Base-by-base conservation (phyloP, 495 filamentous ascomycete genomes). In the Aspergillus haitiensis region DNA sequence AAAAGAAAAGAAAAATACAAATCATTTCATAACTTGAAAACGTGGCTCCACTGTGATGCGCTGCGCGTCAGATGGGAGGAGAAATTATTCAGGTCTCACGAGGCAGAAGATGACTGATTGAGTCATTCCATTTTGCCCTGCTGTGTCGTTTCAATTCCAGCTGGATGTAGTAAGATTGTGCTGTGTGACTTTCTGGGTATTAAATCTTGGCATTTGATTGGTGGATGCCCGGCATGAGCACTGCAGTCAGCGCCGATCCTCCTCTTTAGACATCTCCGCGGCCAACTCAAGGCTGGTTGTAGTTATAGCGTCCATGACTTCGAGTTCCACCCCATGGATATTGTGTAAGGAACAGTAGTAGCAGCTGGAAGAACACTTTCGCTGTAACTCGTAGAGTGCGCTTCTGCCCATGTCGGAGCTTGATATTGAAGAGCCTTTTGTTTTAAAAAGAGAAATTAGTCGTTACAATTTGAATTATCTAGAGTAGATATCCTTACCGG, bases 371-470 rank as follows among this genome's bases (percentile, higher is more conserved):
- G 61, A 16, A 52, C 8, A 35, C 69, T 67, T 53, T 78, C 75
- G 16, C 76, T 73, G 64, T 79, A 81, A 21, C 69, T 67, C 8
- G 75, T 61, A 57, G 64, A 69, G 63, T 75, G 73, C 35, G 70
- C 58, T 55, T 64, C 69, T 44, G 71, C 69, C 78, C 77, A 81
- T 59, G 71, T 75, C 37, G 74, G 77, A 59, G 78, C 77, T 47
- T 73, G 70, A 61, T 70, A 78, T 16, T 71, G 75, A n/a, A 75
- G 67, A 32, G 66, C 56, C 67, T 75, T 37, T 21, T 27, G 21
- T 27, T 27, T 27, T 27, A n/a, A 13, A 18, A 11, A 1, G 11
- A 50, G 52, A 57, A 56, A 21, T 36, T 21, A 54, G 47, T 54
- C 36, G 15, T 16, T 31, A 7, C 33, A 27, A 32, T 42, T 16